phyloP scores from a whole-genome alignment of 176 grass and related monocot genomes.

The Cocos nucifera region DNA sequence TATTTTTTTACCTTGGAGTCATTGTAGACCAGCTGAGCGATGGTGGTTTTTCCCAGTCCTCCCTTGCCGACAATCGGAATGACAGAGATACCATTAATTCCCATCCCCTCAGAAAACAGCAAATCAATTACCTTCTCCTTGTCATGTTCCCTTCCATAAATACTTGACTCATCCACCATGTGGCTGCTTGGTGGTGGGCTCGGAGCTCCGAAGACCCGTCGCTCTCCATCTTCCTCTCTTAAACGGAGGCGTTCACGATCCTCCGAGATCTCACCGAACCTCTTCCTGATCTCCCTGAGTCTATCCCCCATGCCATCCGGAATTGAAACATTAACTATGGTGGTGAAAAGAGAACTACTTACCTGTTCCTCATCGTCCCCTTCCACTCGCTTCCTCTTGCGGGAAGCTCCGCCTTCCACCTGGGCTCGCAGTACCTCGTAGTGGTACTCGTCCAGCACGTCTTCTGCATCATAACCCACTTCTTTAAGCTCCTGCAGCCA shows the following conservation, averaged over 20 bases:
- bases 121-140: slow-evolving; percentile 17
- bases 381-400: slow-evolving; percentile 6
- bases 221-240: slow-evolving; percentile 19
- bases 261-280: slow-evolving; percentile 25
- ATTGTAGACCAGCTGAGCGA: slow-evolving; percentile 39
- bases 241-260: slow-evolving; percentile 17
- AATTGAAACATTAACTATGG: background rate
- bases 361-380: background rate
- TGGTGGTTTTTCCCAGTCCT: too few relatives aligned
- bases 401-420: background rate
- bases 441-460: slow-evolving; percentile 26
- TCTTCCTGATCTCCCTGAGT: slow-evolving; percentile 14
- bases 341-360: background rate
- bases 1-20: slow-evolving; percentile 1
- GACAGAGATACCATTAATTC: background rate
- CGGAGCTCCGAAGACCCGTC: background rate
- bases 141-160: slow-evolving; percentile 31
- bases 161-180: slow-evolving; percentile 21
- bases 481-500: too few relatives aligned
- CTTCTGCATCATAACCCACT: slow-evolving; percentile 10
- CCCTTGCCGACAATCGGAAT: too few relatives aligned
- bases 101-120: background rate
- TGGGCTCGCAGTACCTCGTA: slow-evolving; percentile 9
- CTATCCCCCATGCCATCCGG: background rate
- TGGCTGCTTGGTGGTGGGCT: slow-evolving; percentile 11